Evolutionary conservation across 1,284 basidiomycete species (phyloP).

Genomic region (Irpex sp.): DNA sequence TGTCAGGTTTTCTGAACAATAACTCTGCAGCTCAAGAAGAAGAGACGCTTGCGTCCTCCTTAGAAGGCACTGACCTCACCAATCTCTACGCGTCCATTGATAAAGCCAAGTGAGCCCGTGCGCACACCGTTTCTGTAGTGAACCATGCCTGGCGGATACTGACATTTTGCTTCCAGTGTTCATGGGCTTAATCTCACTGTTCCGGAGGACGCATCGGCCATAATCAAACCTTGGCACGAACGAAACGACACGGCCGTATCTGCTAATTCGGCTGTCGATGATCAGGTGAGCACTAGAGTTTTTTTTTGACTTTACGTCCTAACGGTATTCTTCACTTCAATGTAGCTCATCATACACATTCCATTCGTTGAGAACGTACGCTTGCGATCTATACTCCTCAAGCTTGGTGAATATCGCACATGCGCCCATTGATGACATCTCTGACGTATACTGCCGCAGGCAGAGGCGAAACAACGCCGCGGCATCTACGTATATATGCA

Average conservation of each 20-base stretch:
- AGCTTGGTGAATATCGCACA: slow-evolving; percentile 52
- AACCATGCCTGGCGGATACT: background rate
- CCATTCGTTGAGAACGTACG: slow-evolving; percentile 78
- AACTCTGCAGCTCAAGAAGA: background rate
- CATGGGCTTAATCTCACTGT: slow-evolving; percentile 74
- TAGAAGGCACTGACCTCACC: slow-evolving; percentile 12
- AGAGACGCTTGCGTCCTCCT: background rate
- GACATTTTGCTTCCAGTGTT: slow-evolving; percentile 38
- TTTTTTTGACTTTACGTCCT: slow-evolving; percentile 2
- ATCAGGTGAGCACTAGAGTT: slow-evolving; percentile 49
- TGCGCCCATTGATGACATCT: background rate
- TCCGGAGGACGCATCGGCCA: slow-evolving; percentile 68
- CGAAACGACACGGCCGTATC: slow-evolving; percentile 63
- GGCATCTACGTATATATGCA: slow-evolving; percentile 64
- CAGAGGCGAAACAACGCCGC: slow-evolving; percentile 66
- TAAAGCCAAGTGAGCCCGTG: slow-evolving; percentile 17
- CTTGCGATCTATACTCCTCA: slow-evolving; percentile 67
- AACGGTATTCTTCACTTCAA: slow-evolving; percentile 3
- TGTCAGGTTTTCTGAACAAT: background rate
- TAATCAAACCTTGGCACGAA: slow-evolving; percentile 80
- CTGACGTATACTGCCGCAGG: slow-evolving; percentile 34
- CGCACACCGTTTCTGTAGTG: background rate
- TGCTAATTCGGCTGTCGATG: slow-evolving; percentile 74
- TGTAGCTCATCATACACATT: slow-evolving; percentile 73
- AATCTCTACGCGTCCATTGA: slow-evolving; percentile 16